Percentiles rank a stretch among this genome's conserved stretches.
These are phyloP conservation scores for Amylocarpus encephaloides DNA, from an alignment of 2,329 filamentous ascomycete species.

Conservation along the genomic window DNA sequence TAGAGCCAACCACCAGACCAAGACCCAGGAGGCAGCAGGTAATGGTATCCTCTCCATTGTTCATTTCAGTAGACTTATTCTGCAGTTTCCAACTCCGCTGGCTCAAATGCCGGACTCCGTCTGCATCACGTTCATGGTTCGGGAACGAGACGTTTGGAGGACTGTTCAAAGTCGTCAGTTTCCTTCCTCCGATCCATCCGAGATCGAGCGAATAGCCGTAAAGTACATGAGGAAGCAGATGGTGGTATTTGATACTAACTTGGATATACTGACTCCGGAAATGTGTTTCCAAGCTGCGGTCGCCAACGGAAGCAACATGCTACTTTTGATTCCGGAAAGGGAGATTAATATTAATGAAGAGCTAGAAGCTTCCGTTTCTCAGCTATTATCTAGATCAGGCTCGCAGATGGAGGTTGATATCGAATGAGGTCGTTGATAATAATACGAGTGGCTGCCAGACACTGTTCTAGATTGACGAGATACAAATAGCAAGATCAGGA, in stretches of 20 bases:
- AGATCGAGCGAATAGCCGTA: constrained; percentile 14
- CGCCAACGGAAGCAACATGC: constrained; percentile 7
- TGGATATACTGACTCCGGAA: constrained; percentile 12
- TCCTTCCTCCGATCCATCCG: constrained; percentile 6
- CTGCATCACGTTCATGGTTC: constrained; percentile 8
- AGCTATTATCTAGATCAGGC: constrained; percentile 3
- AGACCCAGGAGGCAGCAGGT: too few species aligned
- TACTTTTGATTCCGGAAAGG: constrained; percentile 12
- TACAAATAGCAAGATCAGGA: too few species aligned
- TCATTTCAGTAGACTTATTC: not conserved
- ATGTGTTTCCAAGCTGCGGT: constrained; percentile 6
- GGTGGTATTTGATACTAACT: constrained; percentile 4
- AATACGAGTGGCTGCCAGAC: too few species aligned
- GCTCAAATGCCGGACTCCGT: constrained; percentile 1
- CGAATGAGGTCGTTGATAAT: too few species aligned
- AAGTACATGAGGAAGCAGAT: constrained; percentile 16
- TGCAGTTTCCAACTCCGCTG: constrained; percentile 6
- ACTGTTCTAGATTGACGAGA: too few species aligned
- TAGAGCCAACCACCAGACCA: too few species aligned
- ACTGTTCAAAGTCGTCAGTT: constrained; percentile 5
- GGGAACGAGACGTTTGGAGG: constrained; percentile 11
- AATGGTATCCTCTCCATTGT: not conserved
- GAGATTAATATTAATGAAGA: constrained; percentile 12
- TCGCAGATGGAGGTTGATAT: too few species aligned
- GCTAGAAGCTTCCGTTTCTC: constrained; percentile 12